Conservation (phyloP, 345 rosid species). For the Linum trigynum region DNA sequence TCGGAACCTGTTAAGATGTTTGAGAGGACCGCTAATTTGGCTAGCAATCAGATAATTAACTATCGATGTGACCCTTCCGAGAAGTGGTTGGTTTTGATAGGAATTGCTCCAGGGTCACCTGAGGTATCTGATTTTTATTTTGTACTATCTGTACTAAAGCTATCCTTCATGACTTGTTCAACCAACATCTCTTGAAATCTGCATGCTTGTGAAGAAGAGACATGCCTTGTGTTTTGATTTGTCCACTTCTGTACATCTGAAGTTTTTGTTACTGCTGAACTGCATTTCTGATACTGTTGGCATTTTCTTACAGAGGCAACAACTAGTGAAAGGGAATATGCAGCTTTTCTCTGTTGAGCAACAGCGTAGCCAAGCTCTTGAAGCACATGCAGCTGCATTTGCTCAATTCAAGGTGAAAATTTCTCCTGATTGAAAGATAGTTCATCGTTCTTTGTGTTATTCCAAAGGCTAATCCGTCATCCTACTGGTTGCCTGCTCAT, state of each 20-base stretch:
- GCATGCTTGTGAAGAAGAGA: not conserved
- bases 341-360: constrained; percentile 92
- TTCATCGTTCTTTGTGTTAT: not conserved
- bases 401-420: constrained; percentile 63
- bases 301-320: constrained; percentile 46
- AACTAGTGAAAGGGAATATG: constrained; percentile 91
- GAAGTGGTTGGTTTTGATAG: constrained; percentile 96
- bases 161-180: not conserved
- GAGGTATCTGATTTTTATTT: constrained; percentile 45
- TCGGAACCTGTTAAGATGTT: constrained; percentile 95
- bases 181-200: not conserved
- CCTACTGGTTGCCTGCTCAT: not conserved
- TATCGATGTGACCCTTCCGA: constrained; percentile 87
- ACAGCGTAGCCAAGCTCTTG: constrained; percentile 98
- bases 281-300: not conserved
- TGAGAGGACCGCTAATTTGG: constrained; percentile 90
- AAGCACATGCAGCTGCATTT: constrained; percentile 99
- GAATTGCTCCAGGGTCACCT: constrained; percentile 94
- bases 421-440: not conserved
- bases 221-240: not conserved
- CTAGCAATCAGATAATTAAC: constrained; percentile 90
- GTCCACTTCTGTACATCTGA: not conserved
- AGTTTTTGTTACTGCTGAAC: not conserved
- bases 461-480: not conserved
- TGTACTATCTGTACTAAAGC: not conserved